phyloP scores from a whole-genome alignment of 2,329 filamentous ascomycete species.

The Rhynchosporium secalis region DNA sequence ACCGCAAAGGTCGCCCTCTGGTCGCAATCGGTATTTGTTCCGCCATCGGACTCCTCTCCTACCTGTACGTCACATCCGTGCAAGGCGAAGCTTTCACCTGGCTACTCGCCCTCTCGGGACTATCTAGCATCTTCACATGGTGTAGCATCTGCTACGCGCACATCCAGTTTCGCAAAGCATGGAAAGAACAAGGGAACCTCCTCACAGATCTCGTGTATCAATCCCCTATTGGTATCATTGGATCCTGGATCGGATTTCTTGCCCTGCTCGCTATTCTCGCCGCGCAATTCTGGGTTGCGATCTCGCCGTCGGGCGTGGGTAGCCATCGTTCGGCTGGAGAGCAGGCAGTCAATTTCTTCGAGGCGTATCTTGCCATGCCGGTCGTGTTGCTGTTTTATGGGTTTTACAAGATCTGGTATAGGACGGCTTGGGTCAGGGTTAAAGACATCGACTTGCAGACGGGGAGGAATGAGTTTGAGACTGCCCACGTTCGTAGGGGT shows the following conservation, averaged over 20 bases:
- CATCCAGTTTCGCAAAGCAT: conserved; percentile 84
- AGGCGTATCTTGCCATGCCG: conserved; percentile 68
- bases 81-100: conserved; percentile 69
- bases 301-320: conserved; percentile 65
- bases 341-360: conserved; percentile 68
- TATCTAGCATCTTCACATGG: conserved; percentile 78
- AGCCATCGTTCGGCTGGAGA: conserved; percentile 43
- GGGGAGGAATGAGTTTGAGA: conserved; percentile 80
- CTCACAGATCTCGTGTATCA: conserved; percentile 64
- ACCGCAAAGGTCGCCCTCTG: conserved; percentile 77
- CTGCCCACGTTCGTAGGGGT: conserved; percentile 73
- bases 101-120: conserved; percentile 73
- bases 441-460: conserved; percentile 84
- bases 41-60: conserved; percentile 70
- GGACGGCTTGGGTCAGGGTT: conserved; percentile 65
- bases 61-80: conserved; percentile 63
- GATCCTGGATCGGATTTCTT: conserved; percentile 61
- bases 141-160: conserved; percentile 81
- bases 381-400: conserved; percentile 68
- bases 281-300: conserved; percentile 74
- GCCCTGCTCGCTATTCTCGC: conserved; percentile 49
- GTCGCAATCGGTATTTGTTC: conserved; percentile 68
- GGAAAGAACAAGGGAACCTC: conserved; percentile 61
- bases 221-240: conserved; percentile 58
- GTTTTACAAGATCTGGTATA: conserved; percentile 75